A percentile compares a stretch with the other conserved stretches of the same genome.
Evolutionary conservation across 305 asterid species (phyloP).

Genomic region (Fraxinus latifolia): DNA sequence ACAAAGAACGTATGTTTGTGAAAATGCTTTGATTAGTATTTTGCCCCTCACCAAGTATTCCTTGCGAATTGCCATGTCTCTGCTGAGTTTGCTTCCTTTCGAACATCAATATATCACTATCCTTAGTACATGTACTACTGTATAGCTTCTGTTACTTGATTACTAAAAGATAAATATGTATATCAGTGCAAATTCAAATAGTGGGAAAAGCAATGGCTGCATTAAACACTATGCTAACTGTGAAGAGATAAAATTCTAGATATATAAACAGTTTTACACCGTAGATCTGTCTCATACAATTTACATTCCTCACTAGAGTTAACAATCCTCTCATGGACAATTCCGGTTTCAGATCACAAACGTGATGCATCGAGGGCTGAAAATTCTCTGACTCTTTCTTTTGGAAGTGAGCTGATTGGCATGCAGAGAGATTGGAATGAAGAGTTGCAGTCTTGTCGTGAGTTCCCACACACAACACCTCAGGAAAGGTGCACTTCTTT

Average conservation of each 20-base stretch:
- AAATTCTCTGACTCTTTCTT: conserved; percentile 70
- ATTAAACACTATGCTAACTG: neutral
- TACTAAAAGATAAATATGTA: neutral
- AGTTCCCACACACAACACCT: conserved; percentile 72
- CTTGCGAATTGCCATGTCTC: neutral
- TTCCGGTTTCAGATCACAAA: conserved; percentile 62
- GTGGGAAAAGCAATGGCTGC: neutral
- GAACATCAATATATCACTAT: neutral
- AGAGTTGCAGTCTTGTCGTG: conserved; percentile 90
- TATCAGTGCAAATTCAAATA: neutral
- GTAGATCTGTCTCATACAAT: neutral
- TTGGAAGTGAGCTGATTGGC: conserved; percentile 95
- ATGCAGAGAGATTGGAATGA: conserved; percentile 99
- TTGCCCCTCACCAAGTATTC: neutral
- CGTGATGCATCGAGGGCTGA: conserved; percentile 98
- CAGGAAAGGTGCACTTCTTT: conserved; percentile 66
- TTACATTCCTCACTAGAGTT: neutral
- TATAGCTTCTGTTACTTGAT: neutral
- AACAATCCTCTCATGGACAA: conserved; percentile 12
- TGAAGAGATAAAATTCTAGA: neutral
- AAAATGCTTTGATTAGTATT: neutral
- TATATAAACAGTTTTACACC: neutral
- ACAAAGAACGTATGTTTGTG: neutral
- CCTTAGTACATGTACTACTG: neutral
- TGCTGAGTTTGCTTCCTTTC: neutral